phyloP scores from a whole-genome alignment of 1,284 basidiomycete genomes.

The Fomes fomentarius region DNA sequence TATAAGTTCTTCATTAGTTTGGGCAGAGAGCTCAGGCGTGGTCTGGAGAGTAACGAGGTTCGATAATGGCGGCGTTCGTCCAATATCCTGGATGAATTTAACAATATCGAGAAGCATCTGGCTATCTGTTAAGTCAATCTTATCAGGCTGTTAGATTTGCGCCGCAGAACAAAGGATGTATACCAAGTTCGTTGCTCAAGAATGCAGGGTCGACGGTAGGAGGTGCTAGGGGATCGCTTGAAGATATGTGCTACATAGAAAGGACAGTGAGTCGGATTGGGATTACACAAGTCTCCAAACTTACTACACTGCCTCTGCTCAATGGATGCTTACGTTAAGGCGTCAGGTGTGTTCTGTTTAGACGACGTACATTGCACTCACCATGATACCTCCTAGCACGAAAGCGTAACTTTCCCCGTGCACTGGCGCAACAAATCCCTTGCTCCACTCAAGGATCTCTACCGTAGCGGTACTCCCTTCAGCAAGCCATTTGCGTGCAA shows the following conservation, averaged over 20 bases:
- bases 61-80: slow-evolving; percentile 1
- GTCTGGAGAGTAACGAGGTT: neutral
- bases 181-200: neutral
- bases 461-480: neutral
- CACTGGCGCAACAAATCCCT: neutral
- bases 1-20: slow-evolving; percentile 7
- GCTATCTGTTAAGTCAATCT: too few relatives aligned
- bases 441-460: slow-evolving; percentile 2
- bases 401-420: neutral
- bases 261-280: neutral
- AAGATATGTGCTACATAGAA: slow-evolving; percentile 3
- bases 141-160: too few relatives aligned
- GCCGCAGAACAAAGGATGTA: too few relatives aligned
- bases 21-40: neutral
- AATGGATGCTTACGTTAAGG: neutral
- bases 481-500: neutral
- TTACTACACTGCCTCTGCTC: neutral
- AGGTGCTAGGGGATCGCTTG: slow-evolving; percentile 1
- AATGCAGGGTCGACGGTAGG: slow-evolving; percentile 3
- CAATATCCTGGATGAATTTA: slow-evolving; percentile 2
- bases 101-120: neutral
- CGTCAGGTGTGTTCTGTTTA: neutral
- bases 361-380: neutral
- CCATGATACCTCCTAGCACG: slow-evolving; percentile 4
- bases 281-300: neutral